phyloP scores from a whole-genome alignment of 768 basidiomycete genomes.

The Psilocybe cubensis region DNA sequence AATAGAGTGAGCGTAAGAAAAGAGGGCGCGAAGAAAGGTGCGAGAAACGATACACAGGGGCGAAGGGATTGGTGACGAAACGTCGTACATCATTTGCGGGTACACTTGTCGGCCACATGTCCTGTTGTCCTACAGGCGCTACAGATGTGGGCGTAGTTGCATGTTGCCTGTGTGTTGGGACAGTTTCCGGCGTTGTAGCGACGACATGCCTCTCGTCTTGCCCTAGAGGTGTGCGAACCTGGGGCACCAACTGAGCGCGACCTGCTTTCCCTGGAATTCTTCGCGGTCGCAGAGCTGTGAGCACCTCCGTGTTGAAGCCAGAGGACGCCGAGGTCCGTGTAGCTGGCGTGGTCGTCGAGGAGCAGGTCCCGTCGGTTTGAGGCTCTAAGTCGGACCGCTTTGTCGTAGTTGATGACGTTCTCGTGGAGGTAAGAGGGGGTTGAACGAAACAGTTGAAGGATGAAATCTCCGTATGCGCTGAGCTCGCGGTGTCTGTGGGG shows the following conservation, averaged over 20 bases:
- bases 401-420: slow-evolving; percentile 32
- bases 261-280: neutral
- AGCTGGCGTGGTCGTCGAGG: slow-evolving; percentile 15
- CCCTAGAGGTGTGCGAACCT: neutral
- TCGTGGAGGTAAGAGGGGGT: slow-evolving; percentile 13
- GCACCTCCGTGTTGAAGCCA: slow-evolving; percentile 12
- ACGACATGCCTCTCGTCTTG: slow-evolving; percentile 13
- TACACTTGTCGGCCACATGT: slow-evolving; percentile 6
- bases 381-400: slow-evolving; percentile 10
- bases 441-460: slow-evolving; percentile 16
- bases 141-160: slow-evolving; percentile 21
- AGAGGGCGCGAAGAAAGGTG: neutral
- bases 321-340: slow-evolving; percentile 16
- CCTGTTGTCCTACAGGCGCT: slow-evolving; percentile 9
- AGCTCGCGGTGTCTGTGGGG: slow-evolving; percentile 23
- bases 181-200: slow-evolving; percentile 18
- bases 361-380: slow-evolving; percentile 10
- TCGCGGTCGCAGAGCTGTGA: neutral
- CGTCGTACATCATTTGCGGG: neutral
- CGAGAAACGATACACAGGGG: neutral
- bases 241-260: neutral
- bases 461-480: neutral
- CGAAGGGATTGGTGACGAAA: neutral
- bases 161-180: slow-evolving; percentile 12
- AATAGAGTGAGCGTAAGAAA: slow-evolving; percentile 1